Base-by-base conservation (phyloP, 495 filamentous ascomycete species). In the Penicillium malachiteum region DNA sequence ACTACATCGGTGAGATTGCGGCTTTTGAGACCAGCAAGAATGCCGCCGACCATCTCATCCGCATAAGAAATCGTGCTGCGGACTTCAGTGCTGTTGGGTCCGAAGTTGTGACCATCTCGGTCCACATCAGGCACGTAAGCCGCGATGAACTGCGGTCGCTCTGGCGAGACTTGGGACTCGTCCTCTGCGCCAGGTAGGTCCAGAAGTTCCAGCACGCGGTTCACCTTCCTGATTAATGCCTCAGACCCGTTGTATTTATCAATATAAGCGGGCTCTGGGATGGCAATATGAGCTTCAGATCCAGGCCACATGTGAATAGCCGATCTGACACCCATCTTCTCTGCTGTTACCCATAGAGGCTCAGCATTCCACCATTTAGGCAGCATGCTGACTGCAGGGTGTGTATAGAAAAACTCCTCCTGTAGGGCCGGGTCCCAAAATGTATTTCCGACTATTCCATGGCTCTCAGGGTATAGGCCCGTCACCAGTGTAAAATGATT, bases 231-330 rank as follows among this genome's bases (percentile, higher is more conserved):
- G 0, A 82, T 67, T 2, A 97, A 78, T 11, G 71, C 62, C 66
- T 97, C 92, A 2, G 85, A 80, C 4, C 83, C 84, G 58, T 97
- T 96, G 68, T 78, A 98, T 56, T 84, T 85, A 69, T 98, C 94
- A 38, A 96, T 63, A 67, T 86, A 89, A 7, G 79, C 83, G 1
- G 91, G 90, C 41, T 91, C 86, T 33, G 83, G 71, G 9, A 73
- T 76, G 21, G 81, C 75, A 54, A 79, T 75, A 59, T 89, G 85
- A 1, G 90, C 91, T 70, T 97, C 95, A 16, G 87, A 92, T 3
- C 95, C 94, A 0, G 95, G 94, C 94, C 94, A 99, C 94, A 99
- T 99, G 66, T 97, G 95, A 30, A 97, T 85, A 13, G 90, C 95
- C 31, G 83, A 84, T 50, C 78, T 82, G 46, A 96, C 74, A 6